Conservation (phyloP, 331 rosid genomes). For the Erythrophleum ivorense region DNA sequence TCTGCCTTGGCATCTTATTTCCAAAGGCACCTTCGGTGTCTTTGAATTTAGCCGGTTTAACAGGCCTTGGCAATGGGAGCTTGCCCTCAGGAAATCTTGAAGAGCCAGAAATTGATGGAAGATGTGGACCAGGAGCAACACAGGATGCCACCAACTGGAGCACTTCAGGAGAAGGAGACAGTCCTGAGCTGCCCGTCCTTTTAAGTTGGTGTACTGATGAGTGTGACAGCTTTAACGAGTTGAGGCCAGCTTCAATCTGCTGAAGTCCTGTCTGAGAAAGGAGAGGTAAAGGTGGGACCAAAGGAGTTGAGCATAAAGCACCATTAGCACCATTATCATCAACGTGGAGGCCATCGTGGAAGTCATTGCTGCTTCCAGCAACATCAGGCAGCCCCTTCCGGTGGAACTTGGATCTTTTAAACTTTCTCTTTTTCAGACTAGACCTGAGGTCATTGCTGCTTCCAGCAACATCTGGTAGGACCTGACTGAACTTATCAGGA, state of each 20-base stretch:
- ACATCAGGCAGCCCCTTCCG: neutral
- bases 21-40: constrained; percentile 54
- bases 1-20: constrained; percentile 49
- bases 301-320: constrained; percentile 71
- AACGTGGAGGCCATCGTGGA: constrained; percentile 43
- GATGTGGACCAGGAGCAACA: constrained; percentile 63
- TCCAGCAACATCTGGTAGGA: constrained; percentile 48
- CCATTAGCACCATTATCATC: constrained; percentile 62
- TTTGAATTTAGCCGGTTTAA: constrained; percentile 54
- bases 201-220: constrained; percentile 51
- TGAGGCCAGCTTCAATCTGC: constrained; percentile 65
- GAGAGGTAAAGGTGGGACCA: constrained; percentile 61
- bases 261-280: constrained; percentile 60
- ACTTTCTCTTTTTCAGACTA: neutral
- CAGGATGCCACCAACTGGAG: constrained; percentile 88
- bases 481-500: constrained; percentile 47
- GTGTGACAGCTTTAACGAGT: constrained; percentile 53
- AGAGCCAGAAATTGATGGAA: constrained; percentile 55
- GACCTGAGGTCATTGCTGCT: neutral
- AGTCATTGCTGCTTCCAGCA: constrained; percentile 56
- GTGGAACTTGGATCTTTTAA: neutral
- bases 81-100: constrained; percentile 57
- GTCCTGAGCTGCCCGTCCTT: constrained; percentile 54
- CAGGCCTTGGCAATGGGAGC: constrained; percentile 63
- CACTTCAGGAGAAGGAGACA: constrained; percentile 94